Evolutionary conservation across 805 yeast species (phyloP).

Genomic region (Lachancea sp.): DNA sequence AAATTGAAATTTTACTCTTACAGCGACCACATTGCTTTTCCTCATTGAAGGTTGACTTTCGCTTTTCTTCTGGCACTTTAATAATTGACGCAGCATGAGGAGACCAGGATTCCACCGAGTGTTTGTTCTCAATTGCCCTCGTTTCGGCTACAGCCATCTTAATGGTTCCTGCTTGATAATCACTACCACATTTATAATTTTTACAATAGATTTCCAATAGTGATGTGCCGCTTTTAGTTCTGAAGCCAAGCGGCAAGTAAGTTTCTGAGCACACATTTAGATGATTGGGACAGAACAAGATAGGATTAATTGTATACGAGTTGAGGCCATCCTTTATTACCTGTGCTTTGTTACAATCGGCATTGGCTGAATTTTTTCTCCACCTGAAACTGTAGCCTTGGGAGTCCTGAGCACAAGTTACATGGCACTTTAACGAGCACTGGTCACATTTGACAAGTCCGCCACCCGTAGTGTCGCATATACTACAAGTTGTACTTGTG

Average conservation of each 20-base stretch:
- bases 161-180: not conserved
- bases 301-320: conserved; percentile 10
- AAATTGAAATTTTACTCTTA: conserved; percentile 11
- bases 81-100: not conserved
- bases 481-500: conserved; percentile 35
- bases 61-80: not conserved
- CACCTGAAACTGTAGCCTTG: conserved; percentile 14
- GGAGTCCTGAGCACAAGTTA: conserved; percentile 25
- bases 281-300: conserved; percentile 13
- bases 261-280: not conserved
- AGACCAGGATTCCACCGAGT: too few relatives aligned
- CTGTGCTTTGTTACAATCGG: not conserved
- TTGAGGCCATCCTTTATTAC: conserved; percentile 1
- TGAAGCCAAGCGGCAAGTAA: conserved; percentile 6
- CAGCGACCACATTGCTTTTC: conserved; percentile 17
- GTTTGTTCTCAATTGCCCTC: not conserved
- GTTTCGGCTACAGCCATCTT: not conserved
- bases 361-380: not conserved
- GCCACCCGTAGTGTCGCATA: conserved; percentile 46
- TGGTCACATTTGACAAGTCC: conserved; percentile 27
- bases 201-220: conserved; percentile 12
- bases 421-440: conserved; percentile 19
- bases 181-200: conserved; percentile 5
- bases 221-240: conserved; percentile 1
- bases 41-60: not conserved